Evolutionary conservation across 345 rosid species (phyloP).

Genomic region (Moringa oleifera): DNA sequence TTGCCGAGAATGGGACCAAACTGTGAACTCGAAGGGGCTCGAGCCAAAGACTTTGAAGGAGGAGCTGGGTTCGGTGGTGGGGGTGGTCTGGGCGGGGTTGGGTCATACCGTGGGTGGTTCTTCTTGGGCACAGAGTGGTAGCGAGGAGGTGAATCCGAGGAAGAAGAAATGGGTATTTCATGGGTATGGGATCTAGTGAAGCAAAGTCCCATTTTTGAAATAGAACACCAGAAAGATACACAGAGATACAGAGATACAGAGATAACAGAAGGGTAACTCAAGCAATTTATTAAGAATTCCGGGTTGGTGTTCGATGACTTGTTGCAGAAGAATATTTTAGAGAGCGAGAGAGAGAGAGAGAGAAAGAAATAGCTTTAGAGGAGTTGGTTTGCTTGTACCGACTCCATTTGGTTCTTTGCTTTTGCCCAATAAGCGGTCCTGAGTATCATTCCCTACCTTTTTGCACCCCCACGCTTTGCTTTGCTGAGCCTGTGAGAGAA

Average conservation of each 20-base stretch:
- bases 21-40: slow-evolving; percentile 30
- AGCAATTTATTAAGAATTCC: no score
- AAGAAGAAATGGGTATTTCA: slow-evolving; percentile 54
- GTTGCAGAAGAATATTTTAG: background rate
- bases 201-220: slow-evolving; percentile 40
- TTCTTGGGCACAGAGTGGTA: slow-evolving; percentile 25
- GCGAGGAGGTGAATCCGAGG: slow-evolving; percentile 38
- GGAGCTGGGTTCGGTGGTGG: slow-evolving; percentile 14
- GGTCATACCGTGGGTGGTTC: slow-evolving; percentile 7
- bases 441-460: slow-evolving; percentile 20
- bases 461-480: slow-evolving; percentile 7
- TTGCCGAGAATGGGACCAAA: slow-evolving; percentile 46
- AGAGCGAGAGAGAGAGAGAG: no score
- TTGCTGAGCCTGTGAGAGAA: background rate
- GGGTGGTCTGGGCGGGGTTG: slow-evolving; percentile 5
- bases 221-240: no score
- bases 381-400: background rate
- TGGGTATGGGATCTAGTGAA: slow-evolving; percentile 33
- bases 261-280: no score
- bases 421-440: slow-evolving; percentile 14
- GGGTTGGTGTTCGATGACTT: background rate
- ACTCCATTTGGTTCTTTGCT: slow-evolving; percentile 25
- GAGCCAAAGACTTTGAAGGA: background rate
- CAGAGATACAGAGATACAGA: no score
- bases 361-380: no score